phyloP scores from a whole-genome alignment of 2,329 filamentous ascomycete genomes.

The Calonectria montana region DNA sequence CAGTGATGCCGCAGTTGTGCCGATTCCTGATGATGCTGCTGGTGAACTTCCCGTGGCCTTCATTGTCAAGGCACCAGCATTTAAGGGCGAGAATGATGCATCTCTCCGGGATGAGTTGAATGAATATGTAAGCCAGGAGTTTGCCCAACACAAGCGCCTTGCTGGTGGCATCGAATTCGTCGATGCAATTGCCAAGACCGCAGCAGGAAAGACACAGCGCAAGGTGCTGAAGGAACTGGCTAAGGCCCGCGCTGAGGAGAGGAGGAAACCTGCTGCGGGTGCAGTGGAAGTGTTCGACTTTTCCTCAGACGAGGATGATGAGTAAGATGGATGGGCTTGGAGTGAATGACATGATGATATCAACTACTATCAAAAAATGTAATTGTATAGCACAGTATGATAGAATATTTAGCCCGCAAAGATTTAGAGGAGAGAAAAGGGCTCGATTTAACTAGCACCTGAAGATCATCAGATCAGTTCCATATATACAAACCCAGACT shows the following conservation, averaged over 20 bases:
- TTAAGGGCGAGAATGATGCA: conserved; percentile 8
- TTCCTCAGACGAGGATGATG: conserved; percentile 12
- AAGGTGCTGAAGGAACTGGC: conserved; percentile 16
- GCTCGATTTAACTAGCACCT: too few relatives aligned
- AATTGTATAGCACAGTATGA: too few relatives aligned
- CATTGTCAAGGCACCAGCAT: conserved; percentile 8
- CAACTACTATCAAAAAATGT: too few relatives aligned
- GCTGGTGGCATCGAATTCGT: conserved; percentile 16
- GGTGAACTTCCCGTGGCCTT: conserved; percentile 17
- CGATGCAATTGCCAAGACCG: conserved; percentile 14
- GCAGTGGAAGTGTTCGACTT: conserved; percentile 17
- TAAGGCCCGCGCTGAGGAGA: conserved; percentile 13
- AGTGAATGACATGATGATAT: background rate
- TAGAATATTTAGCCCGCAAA: too few relatives aligned
- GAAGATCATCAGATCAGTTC: too few relatives aligned
- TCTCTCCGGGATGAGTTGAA: conserved; percentile 3
- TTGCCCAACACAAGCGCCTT: conserved; percentile 18
- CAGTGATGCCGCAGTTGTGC: conserved; percentile 13
- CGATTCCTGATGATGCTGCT: conserved; percentile 13
- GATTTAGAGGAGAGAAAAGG: too few relatives aligned
- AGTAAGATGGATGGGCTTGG: background rate
- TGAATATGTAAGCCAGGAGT: conserved; percentile 5
- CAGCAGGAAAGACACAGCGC: conserved; percentile 14
- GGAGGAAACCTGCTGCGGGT: background rate
- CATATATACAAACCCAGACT: too few relatives aligned